These are phyloP conservation scores for Pulveroboletus frians DNA, from an alignment of 768 basidiomycete genomes.

Conservation along the genomic window DNA sequence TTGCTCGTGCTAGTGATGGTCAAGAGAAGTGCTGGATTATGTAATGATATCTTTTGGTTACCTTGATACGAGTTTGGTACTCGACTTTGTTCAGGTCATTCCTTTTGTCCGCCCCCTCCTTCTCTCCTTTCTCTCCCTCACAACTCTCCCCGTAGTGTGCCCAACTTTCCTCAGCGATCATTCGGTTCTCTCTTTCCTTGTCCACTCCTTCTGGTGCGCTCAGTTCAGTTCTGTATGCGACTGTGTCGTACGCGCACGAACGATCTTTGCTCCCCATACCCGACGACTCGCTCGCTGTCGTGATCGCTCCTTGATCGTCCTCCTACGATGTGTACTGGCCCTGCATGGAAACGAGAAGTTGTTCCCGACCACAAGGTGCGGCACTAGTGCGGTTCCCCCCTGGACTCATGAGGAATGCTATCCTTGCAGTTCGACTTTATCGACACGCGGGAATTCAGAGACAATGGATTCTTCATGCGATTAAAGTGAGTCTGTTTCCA, in stretches of 20 bases:
- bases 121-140: slow-evolving; percentile 13
- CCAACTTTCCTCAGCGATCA: slow-evolving; percentile 1
- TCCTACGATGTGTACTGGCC: slow-evolving; percentile 43
- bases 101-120: slow-evolving; percentile 5
- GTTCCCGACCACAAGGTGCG: slow-evolving; percentile 96
- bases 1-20: neutral
- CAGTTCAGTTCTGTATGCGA: slow-evolving; percentile 27
- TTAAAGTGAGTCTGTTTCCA: slow-evolving; percentile 54
- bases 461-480: slow-evolving; percentile 82
- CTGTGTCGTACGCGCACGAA: slow-evolving; percentile 31
- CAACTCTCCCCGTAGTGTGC: slow-evolving; percentile 16
- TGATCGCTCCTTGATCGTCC: slow-evolving; percentile 13
- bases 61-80: slow-evolving; percentile 5
- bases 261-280: slow-evolving; percentile 22
- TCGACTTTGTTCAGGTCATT: neutral
- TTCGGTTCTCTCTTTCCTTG: slow-evolving; percentile 21
- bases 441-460: slow-evolving; percentile 87
- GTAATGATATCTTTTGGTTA: slow-evolving; percentile 12
- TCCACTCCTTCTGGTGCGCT: slow-evolving; percentile 20
- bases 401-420: neutral
- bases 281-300: slow-evolving; percentile 22
- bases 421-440: slow-evolving; percentile 86
- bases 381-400: neutral
- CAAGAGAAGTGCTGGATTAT: slow-evolving; percentile 3
- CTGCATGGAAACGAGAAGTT: slow-evolving; percentile 94